These are phyloP conservation scores for Claviceps sorghi DNA, from an alignment of 2,329 filamentous ascomycete genomes.

Conservation along the genomic window DNA sequence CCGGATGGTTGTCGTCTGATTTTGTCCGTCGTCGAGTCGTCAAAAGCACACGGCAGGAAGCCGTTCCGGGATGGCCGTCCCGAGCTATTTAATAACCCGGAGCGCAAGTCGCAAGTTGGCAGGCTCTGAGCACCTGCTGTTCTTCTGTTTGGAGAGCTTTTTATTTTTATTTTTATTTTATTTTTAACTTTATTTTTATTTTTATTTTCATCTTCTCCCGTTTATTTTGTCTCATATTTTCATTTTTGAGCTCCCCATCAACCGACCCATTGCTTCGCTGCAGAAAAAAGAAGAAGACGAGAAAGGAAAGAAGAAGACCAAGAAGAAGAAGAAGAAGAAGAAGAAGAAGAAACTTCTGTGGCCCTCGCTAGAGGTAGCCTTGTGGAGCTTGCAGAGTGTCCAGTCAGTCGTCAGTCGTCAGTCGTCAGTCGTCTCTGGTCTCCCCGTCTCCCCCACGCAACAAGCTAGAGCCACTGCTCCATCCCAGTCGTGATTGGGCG, in stretches of 20 bases:
- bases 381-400: neutral
- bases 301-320: too few species aligned
- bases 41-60: too few species aligned
- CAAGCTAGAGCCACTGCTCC: neutral
- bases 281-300: too few species aligned
- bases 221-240: too few species aligned
- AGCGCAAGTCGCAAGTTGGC: neutral
- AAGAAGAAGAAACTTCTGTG: neutral
- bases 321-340: too few species aligned
- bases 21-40: neutral
- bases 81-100: neutral
- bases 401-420: too few species aligned
- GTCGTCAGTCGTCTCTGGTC: too few species aligned
- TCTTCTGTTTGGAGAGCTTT: neutral
- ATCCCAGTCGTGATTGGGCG: neutral
- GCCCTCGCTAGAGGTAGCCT: neutral
- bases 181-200: too few species aligned
- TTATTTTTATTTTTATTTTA: neutral
- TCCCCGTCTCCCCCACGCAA: neutral
- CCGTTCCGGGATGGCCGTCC: too few species aligned
- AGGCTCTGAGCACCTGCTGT: neutral
- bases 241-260: too few species aligned
- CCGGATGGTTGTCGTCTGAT: constrained; percentile 2
- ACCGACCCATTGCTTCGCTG: too few species aligned
- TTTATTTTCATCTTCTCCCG: too few species aligned